Evolutionary conservation across 495 filamentous ascomycete species (phyloP), one percentile per base, ranked within the genome.

Genomic region (Xylaria intraflava): DNA sequence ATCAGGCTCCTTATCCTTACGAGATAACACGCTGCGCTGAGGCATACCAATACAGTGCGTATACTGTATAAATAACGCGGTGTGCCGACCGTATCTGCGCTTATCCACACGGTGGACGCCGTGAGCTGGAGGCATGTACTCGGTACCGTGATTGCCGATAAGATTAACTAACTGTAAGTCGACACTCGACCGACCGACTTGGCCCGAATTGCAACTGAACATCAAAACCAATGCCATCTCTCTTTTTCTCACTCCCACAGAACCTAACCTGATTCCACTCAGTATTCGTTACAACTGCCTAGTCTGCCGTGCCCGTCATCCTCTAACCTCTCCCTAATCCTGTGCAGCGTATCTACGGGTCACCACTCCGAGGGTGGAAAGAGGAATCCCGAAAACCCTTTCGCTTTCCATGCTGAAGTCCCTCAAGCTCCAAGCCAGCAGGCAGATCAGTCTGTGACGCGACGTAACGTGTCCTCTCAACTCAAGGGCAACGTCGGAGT

Each of bases 401-500:
- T 27, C 40, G 2, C 31, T 24, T 40, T 11, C 17, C 23, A 3
- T 40, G 35, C 35, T 3, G 2, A 16, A 4, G 35, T 38, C 35
- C 35, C 27, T 29, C 27, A 16, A 16, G n/a, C 14, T 17, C 35
- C 14, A 4, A 16, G n/a, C 16, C n/a, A 7, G n/a, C 35, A 19
- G 17, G n/a, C 35, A 19, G 17, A 19, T 5, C 5, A 17, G 35
- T 11, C 31, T 11, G 31, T 38, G 35, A 38, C 35, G 35, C 35
- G 43, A 53, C 51, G 51, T 40, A 42, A 27, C 31, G 42, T 53
- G 51, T 46, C 50, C 14, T 51, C 29, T 45, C 22, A 4, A 16
- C 14, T 38, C 35, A 17, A 38, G 11, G n/a, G n/a, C n/a, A n/a
- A n/a, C n/a, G n/a, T 29, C 47, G 22, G 33, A 19, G n/a, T 19